A percentile compares a stretch with the other conserved stretches of the same genome.
These are phyloP conservation scores for Monosporascus ibericus DNA, from an alignment of 2,329 filamentous ascomycete genomes.

Conservation along the genomic window DNA sequence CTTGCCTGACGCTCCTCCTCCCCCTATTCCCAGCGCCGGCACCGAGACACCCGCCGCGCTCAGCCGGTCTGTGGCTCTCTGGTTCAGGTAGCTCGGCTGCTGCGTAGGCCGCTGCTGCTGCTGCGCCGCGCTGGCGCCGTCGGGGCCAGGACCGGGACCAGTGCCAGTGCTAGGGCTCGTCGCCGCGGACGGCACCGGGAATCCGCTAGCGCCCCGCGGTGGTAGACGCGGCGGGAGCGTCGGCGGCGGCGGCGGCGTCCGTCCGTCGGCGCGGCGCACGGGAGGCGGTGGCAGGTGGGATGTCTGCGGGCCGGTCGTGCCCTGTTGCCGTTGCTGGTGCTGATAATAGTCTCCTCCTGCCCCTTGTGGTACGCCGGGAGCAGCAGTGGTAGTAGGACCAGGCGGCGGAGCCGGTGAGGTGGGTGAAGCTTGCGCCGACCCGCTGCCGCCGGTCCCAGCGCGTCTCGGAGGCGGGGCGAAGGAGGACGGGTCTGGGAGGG, in stretches of 20 bases:
- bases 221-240: constrained; percentile 64
- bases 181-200: constrained; percentile 28
- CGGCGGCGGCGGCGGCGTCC: constrained; percentile 32
- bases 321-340: constrained; percentile 25
- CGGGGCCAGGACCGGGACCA: too few relatives aligned
- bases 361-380: constrained; percentile 12
- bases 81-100: constrained; percentile 34
- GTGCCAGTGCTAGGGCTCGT: too few relatives aligned
- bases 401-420: constrained; percentile 30
- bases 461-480: constrained; percentile 80
- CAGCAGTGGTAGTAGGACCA: constrained; percentile 30
- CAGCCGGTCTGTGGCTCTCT: constrained; percentile 59
- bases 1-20: constrained; percentile 14
- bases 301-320: constrained; percentile 64
- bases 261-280: constrained; percentile 32
- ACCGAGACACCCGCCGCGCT: constrained; percentile 72
- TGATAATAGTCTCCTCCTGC: constrained; percentile 13
- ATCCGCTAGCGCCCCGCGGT: constrained; percentile 49
- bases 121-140: too few relatives aligned
- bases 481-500: constrained; percentile 66
- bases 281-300: constrained; percentile 67
- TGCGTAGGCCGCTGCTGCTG: neutral
- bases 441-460: constrained; percentile 15
- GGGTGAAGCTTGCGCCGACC: constrained; percentile 17
- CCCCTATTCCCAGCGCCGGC: constrained; percentile 66